phyloP scores from a whole-genome alignment of 805 yeast species.

The Sungouiella thailandica region DNA sequence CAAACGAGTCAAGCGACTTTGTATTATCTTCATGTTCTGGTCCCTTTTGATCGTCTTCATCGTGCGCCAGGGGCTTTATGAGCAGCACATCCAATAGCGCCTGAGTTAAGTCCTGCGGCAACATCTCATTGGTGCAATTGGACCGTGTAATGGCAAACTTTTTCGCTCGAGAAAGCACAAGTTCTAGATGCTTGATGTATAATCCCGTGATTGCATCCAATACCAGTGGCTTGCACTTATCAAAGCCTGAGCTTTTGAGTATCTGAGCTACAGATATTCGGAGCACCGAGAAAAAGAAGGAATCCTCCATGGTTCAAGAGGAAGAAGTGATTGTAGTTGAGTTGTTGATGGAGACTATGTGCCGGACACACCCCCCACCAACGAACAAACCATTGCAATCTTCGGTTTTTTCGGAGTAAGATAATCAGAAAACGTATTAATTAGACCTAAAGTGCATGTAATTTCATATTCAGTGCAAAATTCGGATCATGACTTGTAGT shows the following conservation, averaged over 20 bases:
- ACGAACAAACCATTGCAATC: background rate
- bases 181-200: constrained; percentile 56
- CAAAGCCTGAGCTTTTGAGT: constrained; percentile 80
- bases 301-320: constrained; percentile 28
- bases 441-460: no score
- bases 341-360: constrained; percentile 1
- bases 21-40: constrained; percentile 35
- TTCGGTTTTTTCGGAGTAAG: no score
- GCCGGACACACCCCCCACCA: background rate
- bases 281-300: constrained; percentile 34
- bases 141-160: constrained; percentile 43
- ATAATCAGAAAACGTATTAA: no score
- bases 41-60: constrained; percentile 18
- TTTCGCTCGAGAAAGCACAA: constrained; percentile 47
- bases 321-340: background rate
- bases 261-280: constrained; percentile 47
- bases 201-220: constrained; percentile 77
- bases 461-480: no score
- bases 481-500: no score
- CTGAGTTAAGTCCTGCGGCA: constrained; percentile 63
- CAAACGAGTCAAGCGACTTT: constrained; percentile 32
- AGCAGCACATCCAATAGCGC: constrained; percentile 63
- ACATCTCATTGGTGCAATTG: constrained; percentile 34
- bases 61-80: constrained; percentile 44
- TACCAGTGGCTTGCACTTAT: constrained; percentile 64